A percentile compares a stretch with the other conserved stretches of the same genome.
Conservation (phyloP, 1,284 basidiomycete species). For the Ustilago esculenta region DNA sequence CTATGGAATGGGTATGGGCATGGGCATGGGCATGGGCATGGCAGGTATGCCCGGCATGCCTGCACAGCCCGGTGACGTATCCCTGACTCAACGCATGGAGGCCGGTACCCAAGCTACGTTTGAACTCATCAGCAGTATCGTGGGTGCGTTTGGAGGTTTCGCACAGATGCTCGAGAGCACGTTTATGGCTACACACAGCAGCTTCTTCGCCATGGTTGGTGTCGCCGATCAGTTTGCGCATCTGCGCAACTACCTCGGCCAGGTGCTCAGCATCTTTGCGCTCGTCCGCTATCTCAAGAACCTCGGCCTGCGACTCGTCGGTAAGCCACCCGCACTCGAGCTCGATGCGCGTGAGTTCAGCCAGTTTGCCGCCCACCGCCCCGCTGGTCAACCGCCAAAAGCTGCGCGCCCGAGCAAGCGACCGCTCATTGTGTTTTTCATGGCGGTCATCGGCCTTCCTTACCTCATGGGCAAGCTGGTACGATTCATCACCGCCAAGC, state of each 20-base stretch:
- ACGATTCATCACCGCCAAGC: slow-evolving; percentile 77
- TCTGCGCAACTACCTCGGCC: slow-evolving; percentile 88
- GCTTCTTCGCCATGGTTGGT: slow-evolving; percentile 98
- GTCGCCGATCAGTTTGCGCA: slow-evolving; percentile 94
- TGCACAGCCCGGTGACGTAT: slow-evolving; percentile 65
- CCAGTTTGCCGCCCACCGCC: slow-evolving; percentile 59
- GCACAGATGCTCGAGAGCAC: slow-evolving; percentile 98
- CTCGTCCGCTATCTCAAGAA: slow-evolving; percentile 81
- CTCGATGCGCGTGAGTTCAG: slow-evolving; percentile 62
- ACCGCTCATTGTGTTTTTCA: slow-evolving; percentile 91
- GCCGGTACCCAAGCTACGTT: slow-evolving; percentile 91
- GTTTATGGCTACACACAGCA: slow-evolving; percentile 98
- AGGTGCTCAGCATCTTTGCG: slow-evolving; percentile 87
- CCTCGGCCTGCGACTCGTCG: slow-evolving; percentile 55
- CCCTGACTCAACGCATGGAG: slow-evolving; percentile 87
- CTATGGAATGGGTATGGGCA: slow-evolving; percentile 50
- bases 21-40: slow-evolving; percentile 57
- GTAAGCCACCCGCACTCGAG: slow-evolving; percentile 54
- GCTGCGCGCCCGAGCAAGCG: slow-evolving; percentile 74
- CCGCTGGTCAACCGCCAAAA: slow-evolving; percentile 32
- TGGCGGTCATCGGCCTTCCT: slow-evolving; percentile 93
- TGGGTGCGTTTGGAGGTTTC: slow-evolving; percentile 93
- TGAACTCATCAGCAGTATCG: slow-evolving; percentile 89
- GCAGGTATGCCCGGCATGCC: slow-evolving; percentile 57
- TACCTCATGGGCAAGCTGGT: slow-evolving; percentile 93